Conservation (phyloP, 306 rosid species). For the Trifolium pratense region DNA sequence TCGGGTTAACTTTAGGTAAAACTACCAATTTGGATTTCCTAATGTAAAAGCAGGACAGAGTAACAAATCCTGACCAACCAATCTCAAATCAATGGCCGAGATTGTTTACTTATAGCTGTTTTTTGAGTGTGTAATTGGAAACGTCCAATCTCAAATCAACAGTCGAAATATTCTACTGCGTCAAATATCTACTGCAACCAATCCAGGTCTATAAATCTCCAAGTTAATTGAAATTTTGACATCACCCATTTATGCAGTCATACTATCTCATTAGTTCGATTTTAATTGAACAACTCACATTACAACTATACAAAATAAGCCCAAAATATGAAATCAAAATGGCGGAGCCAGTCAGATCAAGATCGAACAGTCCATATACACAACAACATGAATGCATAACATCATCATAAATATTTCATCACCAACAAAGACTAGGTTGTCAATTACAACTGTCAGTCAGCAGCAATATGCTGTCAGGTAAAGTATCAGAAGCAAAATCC, state of each 20-base stretch:
- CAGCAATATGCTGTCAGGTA: background rate
- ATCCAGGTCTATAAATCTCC: background rate
- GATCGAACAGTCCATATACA: background rate
- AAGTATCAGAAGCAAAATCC: constrained; percentile 7
- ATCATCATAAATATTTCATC: background rate
- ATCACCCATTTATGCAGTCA: background rate
- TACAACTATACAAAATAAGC: background rate
- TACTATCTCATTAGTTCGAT: background rate
- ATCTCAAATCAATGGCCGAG: no score
- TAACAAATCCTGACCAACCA: no score
- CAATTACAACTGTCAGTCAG: background rate
- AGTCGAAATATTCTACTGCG: no score
- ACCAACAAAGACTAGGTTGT: background rate
- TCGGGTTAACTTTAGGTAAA: background rate
- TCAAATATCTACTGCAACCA: no score
- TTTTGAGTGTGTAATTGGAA: no score
- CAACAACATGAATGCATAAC: background rate
- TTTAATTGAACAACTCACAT: background rate
- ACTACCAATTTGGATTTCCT: no score
- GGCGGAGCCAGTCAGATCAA: background rate
- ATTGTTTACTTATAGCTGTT: no score
- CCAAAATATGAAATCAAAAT: background rate
- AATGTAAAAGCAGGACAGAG: no score
- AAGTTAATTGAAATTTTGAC: background rate
- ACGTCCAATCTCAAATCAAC: no score